These are phyloP conservation scores for Aspergillus brasiliensis DNA, from an alignment of 2,329 filamentous ascomycete species.

Conservation along the genomic window DNA sequence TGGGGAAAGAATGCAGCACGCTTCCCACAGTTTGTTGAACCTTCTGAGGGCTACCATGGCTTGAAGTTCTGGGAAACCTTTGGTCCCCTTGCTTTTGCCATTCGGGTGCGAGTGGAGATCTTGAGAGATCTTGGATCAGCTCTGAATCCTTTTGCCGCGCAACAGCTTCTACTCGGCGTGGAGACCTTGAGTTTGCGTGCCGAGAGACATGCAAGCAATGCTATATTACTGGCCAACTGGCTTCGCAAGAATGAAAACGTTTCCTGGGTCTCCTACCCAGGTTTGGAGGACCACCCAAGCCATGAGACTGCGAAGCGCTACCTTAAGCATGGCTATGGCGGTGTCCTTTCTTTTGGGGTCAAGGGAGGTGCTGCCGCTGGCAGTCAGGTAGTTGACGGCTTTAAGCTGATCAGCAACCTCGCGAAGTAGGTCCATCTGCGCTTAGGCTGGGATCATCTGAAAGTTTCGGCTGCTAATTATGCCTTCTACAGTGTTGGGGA, in stretches of 20 bases:
- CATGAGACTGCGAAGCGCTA: slow-evolving; percentile 86
- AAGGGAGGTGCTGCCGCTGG: slow-evolving; percentile 85
- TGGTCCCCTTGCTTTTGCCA: slow-evolving; percentile 79
- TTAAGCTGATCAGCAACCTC: slow-evolving; percentile 93
- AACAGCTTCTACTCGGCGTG: slow-evolving; percentile 84
- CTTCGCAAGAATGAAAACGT: slow-evolving; percentile 82
- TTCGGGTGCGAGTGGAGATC: slow-evolving; percentile 85
- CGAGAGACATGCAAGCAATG: slow-evolving; percentile 84
- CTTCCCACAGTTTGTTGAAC: slow-evolving; percentile 92
- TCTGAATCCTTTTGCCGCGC: slow-evolving; percentile 87
- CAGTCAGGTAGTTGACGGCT: slow-evolving; percentile 84
- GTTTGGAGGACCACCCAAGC: slow-evolving; percentile 77
- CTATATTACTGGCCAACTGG: slow-evolving; percentile 77
- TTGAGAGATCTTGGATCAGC: slow-evolving; percentile 81
- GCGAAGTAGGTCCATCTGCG: slow-evolving; percentile 65
- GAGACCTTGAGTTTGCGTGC: slow-evolving; percentile 87
- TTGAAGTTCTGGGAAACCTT: slow-evolving; percentile 95
- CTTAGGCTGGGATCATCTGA: background rate
- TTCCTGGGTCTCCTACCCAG: slow-evolving; percentile 91
- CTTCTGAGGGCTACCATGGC: slow-evolving; percentile 82
- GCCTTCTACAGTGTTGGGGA: slow-evolving; percentile 69
- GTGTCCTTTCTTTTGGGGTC: slow-evolving; percentile 89
- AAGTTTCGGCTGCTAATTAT: slow-evolving; percentile 13
- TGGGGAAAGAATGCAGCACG: slow-evolving; percentile 82
- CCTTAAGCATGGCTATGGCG: slow-evolving; percentile 79